Evolutionary conservation across 2,329 filamentous ascomycete genomes (phyloP), one percentile per base, ranked within the genome.

Genomic region (Waltergamsia citrina): DNA sequence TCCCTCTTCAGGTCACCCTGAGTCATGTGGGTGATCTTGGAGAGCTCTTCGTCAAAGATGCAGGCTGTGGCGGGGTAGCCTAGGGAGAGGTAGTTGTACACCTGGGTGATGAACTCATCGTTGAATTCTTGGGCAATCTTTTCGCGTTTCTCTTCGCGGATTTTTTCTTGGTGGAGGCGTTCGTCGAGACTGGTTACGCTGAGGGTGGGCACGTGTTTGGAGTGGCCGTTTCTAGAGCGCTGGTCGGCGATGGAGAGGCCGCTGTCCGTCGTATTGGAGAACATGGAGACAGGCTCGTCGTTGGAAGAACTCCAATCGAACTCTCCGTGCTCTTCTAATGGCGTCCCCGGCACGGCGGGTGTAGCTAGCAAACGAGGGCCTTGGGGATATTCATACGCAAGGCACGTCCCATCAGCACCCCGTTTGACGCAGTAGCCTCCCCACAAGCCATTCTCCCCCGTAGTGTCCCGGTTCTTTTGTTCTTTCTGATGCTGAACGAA

Each of bases 71-170:
- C 80, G 4, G 90, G 88, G 54, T 95, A 95, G 5, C 90, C 90
- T 5, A 96, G 71, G 1, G 86, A 94, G 12, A 96, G 69, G 56
- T 96, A 96, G 56, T 96, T 95, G 69, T 93, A 96, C 7, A 96
- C 88, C 57, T 96, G 90, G 0, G 88, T 94, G 36, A 95, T 77
- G 53, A 95, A 94, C 4, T 67, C 67, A 52, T 94, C 85, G 40
- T 80, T 69, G 48, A 92, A 94, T 55, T 94, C 87, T 34, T 59
- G 56, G 4, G 60, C 51, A 39, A 78, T 72, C 46, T 68, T 67
- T 33, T 71, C 68, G 41, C 73, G 62, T 2, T 58, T 56, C 44
- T 74, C 69, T 12, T 60, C 64, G 10, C 59, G 57, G 6, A 55
- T 62, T 49, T 70, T 70, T 43, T 71, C 68, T 37, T n/a, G 17